Evolutionary conservation across 805 yeast species (phyloP), one percentile per base, ranked within the genome.

Genomic region (Candida coleopterorum): DNA sequence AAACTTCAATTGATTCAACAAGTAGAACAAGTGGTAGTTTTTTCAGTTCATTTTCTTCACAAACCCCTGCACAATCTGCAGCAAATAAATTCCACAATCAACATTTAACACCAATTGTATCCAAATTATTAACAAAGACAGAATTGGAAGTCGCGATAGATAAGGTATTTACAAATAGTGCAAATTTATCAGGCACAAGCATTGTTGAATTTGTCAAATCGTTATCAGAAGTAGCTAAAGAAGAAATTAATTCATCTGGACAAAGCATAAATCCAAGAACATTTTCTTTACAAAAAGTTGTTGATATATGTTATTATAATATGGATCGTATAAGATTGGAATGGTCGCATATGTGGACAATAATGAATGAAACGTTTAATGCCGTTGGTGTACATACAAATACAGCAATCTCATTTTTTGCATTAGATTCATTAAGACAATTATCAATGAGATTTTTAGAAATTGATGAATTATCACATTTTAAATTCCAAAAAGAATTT

Each of bases 231-330:
- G 95, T 93, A 18, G 85, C 96, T 0, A 66, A 77, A 28, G 97
- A 89, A 51, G 99, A 93, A 58, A 87, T 93, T 43, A 88, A 85
- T 44, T 82, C 94, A 0, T 83, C 95, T 1, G 89, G 88, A 6
- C 79, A 78, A 51, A 80, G 89, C 29, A 68, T 74, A 6, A 79
- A 85, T 43, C 98, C 97, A 25, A 72, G 98, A 56, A 81, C 87
- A 62, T 94, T 86, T 55, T 85, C 97, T 0, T 64, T 93, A 44
- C 97, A 88, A 54, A 93, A 93, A 55, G 85, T 93, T 72, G 95
- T 93, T 35, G 98, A 94, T 60, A 95, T 93, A 29, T 90, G 97
- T 61, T 90, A 93, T 60, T 93, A 94, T 67, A 94, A 94, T 57
- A 93, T 93, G 97, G 79, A 79, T 34, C 84, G 98, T 67, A 89